Conservation (phyloP, 805 yeast species). For the Candida hungchunana region DNA sequence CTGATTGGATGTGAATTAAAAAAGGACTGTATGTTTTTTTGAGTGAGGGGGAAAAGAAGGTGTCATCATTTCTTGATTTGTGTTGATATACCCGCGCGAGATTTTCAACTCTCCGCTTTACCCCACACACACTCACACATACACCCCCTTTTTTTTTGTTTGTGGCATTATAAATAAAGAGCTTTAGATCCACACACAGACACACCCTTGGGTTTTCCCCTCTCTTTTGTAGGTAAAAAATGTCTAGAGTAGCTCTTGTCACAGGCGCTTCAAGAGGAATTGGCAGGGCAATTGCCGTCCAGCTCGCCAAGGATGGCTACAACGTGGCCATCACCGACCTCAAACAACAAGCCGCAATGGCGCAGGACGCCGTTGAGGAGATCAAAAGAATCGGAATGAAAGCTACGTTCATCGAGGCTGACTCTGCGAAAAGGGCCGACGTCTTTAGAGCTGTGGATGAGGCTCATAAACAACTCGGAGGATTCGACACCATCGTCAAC, state of each 20-base stretch:
- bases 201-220: no score
- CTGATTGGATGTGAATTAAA: slow-evolving; percentile 2
- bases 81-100: no score
- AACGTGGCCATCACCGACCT: slow-evolving; percentile 28
- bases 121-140: no score
- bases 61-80: no score
- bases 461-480: slow-evolving; percentile 29
- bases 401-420: slow-evolving; percentile 26
- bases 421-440: slow-evolving; percentile 23
- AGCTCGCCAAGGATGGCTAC: slow-evolving; percentile 76
- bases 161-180: no score
- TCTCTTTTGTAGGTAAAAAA: no score
- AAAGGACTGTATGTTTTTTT: neutral
- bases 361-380: slow-evolving; percentile 21
- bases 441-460: slow-evolving; percentile 26
- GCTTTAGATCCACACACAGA: no score
- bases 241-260: slow-evolving; percentile 55
- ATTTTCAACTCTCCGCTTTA: no score
- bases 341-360: slow-evolving; percentile 21
- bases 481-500: slow-evolving; percentile 33
- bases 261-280: slow-evolving; percentile 97
- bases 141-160: no score
- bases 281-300: slow-evolving; percentile 77
- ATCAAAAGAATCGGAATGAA: slow-evolving; percentile 23
- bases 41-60: neutral